Percentiles rank a stretch among this genome's conserved stretches.
Evolutionary conservation across 2,329 filamentous ascomycete genomes (phyloP).

Genomic region (Talaromyces sp.): DNA sequence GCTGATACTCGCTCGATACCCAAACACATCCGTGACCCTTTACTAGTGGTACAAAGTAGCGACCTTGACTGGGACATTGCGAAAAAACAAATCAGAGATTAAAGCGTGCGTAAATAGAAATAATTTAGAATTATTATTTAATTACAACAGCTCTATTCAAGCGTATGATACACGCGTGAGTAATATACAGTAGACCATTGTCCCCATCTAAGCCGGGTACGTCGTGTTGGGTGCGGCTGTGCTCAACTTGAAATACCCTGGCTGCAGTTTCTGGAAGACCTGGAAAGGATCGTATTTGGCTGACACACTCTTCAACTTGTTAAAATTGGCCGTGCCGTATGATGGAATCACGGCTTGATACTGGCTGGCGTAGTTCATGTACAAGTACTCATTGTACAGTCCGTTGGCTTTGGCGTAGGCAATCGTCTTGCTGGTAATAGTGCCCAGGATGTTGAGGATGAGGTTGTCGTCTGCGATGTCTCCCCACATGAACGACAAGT

Average conservation of each 20-base stretch:
- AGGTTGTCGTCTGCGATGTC: slow-evolving; percentile 31
- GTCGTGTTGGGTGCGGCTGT: slow-evolving; percentile 16
- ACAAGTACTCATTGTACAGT: slow-evolving; percentile 36
- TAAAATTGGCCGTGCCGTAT: slow-evolving; percentile 41
- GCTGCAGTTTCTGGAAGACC: slow-evolving; percentile 40
- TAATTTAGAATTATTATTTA: not conserved
- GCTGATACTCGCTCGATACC: slow-evolving; percentile 41
- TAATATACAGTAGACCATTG: not conserved
- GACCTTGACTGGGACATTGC: slow-evolving; percentile 27
- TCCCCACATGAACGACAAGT: slow-evolving; percentile 31
- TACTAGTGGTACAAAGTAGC: slow-evolving; percentile 10
- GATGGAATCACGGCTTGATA: slow-evolving; percentile 42
- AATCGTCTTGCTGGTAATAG: slow-evolving; percentile 28
- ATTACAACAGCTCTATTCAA: not conserved
- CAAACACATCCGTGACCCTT: slow-evolving; percentile 28
- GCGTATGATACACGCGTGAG: not conserved
- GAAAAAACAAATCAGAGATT: not conserved
- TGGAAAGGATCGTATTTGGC: slow-evolving; percentile 38
- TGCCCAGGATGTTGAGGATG: slow-evolving; percentile 26
- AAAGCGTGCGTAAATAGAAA: not conserved
- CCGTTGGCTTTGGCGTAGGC: slow-evolving; percentile 29
- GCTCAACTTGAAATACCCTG: slow-evolving; percentile 44
- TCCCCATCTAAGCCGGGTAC: slow-evolving; percentile 3
- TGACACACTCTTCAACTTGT: slow-evolving; percentile 31
- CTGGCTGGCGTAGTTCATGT: slow-evolving; percentile 49